phyloP scores from a whole-genome alignment of 2,329 filamentous ascomycete genomes.

The Purpureocillium takamizusanense region DNA sequence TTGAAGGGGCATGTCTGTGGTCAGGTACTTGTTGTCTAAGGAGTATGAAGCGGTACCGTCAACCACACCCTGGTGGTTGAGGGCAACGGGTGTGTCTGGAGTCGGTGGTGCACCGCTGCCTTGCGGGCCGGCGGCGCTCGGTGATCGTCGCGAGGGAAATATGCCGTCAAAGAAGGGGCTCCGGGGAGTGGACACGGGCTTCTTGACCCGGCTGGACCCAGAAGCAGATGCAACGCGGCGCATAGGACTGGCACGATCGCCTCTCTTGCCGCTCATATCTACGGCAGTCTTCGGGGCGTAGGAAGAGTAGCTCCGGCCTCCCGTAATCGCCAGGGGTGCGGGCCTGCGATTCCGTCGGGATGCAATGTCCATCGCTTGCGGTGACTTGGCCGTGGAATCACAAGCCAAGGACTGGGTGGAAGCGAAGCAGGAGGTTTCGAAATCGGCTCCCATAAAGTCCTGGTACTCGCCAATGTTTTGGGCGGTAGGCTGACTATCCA shows the following conservation, averaged over 20 bases:
- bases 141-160: conserved; percentile 35
- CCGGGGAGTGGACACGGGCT: conserved; percentile 20
- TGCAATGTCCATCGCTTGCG: conserved; percentile 44
- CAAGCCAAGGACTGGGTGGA: conserved; percentile 1
- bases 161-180: conserved; percentile 34
- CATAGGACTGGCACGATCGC: conserved; percentile 38
- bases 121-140: conserved; percentile 26
- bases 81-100: conserved; percentile 36
- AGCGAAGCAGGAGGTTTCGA: not conserved
- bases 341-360: conserved; percentile 37
- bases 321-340: conserved; percentile 36
- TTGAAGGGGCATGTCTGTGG: conserved; percentile 19
- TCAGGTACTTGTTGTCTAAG: conserved; percentile 18
- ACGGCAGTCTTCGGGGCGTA: conserved; percentile 36
- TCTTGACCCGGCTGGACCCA: conserved; percentile 27
- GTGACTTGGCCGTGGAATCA: conserved; percentile 31
- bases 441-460: not conserved
- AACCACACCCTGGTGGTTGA: conserved; percentile 24
- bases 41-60: conserved; percentile 29
- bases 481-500: conserved; percentile 5
- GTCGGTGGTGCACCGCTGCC: conserved; percentile 38
- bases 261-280: conserved; percentile 35
- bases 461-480: conserved; percentile 6
- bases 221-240: conserved; percentile 44
- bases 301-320: conserved; percentile 33